Base-by-base conservation (phyloP, 495 filamentous ascomycete genomes). In the Neurospora sp. region DNA sequence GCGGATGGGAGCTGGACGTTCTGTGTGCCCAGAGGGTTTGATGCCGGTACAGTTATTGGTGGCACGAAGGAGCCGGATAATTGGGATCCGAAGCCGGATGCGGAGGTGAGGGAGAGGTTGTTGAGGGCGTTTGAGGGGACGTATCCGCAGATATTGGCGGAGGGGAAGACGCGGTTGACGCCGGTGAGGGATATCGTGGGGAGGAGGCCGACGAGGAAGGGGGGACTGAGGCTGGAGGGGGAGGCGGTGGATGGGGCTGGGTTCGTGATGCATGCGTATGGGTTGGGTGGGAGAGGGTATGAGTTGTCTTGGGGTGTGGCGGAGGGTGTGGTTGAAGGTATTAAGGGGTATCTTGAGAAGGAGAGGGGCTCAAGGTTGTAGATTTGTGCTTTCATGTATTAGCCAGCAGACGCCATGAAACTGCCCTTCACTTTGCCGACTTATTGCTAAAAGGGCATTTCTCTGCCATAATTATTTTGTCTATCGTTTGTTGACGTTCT, bases 241-340 rank as follows among this genome's bases (percentile, higher is more conserved):
- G 84, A 85, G 74, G 73, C 72, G 0, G 38, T 81, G 0, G 74
- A 40, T 20, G 85, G 83, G 10, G 71, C 68, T 2, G 74, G 77
- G 70, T 79, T 79, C 31, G 78, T 91, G 20, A 84, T 91, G 48
- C 89, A 91, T 83, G 89, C 87, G 7, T 91, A 91, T 78, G 89
- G 89, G 16, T 80, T 88, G 71, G 89, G 89, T 16, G 89, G 89
- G 7, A 81, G 89, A 42, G 89, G 89, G 0, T 90, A 85, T 74
- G 85, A 86, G 79, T 72, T 85, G 12, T 84, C 81, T 8, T 87
- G 84, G 84, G 85, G 84, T 0, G 82, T 84, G 35, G 85, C 85
- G 0, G 80, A 84, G 40, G 80, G 70, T 7, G 84, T 85, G 1
- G 78, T 76, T 31, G 73, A 76, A 16, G 75, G 82, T 20, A 73